These are phyloP conservation scores for Chlamydomonas eustigma DNA, from an alignment of 139 green algal species.

Conservation along the genomic window DNA sequence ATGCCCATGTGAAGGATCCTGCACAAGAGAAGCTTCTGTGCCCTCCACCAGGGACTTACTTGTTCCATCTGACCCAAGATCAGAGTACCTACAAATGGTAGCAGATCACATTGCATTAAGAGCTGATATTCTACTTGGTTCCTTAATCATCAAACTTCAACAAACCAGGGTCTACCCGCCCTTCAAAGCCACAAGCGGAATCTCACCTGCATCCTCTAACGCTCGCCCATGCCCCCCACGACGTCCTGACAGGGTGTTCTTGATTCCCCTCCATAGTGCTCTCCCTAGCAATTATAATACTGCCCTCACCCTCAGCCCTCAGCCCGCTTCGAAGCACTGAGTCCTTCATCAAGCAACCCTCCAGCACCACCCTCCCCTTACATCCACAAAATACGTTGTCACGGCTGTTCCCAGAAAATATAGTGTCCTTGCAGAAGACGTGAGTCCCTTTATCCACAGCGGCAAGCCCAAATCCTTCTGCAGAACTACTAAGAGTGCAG, in stretches of 20 bases:
- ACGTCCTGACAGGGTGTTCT: background rate
- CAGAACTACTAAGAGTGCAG: background rate
- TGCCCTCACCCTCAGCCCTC: background rate
- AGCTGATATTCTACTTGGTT: no score
- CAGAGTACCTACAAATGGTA: background rate
- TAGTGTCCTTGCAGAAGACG: background rate
- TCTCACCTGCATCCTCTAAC: constrained; percentile 1
- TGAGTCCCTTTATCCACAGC: background rate
- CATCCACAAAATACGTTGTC: background rate
- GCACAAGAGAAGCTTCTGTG: background rate
- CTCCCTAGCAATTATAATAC: background rate
- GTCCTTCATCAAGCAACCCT: background rate
- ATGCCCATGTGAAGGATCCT: background rate
- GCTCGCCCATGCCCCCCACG: background rate
- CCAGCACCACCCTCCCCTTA: background rate
- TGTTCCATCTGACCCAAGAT: background rate
- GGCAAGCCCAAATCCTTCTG: background rate
- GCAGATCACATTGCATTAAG: no score
- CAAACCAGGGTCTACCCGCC: no score
- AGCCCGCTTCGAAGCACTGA: background rate
- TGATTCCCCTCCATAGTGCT: background rate
- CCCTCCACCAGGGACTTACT: background rate
- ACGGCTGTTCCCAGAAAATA: background rate
- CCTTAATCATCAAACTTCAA: no score
- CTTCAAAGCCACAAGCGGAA: no score